Evolutionary conservation across 805 yeast genomes (phyloP), one percentile per base, ranked within the genome.

Genomic region (Metschnikowia bowlesiae): DNA sequence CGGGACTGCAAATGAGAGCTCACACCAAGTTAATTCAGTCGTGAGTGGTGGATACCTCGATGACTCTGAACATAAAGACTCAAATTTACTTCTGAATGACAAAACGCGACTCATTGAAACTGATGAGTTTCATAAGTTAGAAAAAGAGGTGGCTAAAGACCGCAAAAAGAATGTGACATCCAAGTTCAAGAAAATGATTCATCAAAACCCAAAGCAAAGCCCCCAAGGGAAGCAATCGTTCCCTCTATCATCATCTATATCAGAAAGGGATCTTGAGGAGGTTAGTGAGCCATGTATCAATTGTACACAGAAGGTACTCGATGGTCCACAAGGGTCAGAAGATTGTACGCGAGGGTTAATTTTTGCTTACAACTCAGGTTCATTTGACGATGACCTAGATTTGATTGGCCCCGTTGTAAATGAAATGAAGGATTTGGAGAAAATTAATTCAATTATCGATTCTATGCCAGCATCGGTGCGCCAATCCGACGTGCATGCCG

Each of bases 351-450:
- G 81, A 44, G 73, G 78, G 3, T 78, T 83, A 84, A 85, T 81
- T 0, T 72, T 74, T 46, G 86, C 85, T 0, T 84, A 84, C 55
- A 67, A 73, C n/a, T 56, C 73, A 22, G 88, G 87, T 1, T 62
- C 78, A 55, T 82, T 80, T 58, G 86, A 83, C 58, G 87, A 81
- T 52, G 87, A 83, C 55, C 64, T 79, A 8, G 73, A 68, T 26
- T 78, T 82, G 0, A 74, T 75, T 44, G 87, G 87, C 0, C 78
- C 79, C 11, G 76, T 84, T 0, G 75, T 84, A 18, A 79, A 79
- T 52, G 67, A 73, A 48, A 47, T 83, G 9, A 74, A 69, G 10
- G 89, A 84, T 60, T 82, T 84, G 58, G 77, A 78, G 54, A 59
- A 54, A 2, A 73, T 82, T 48, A 83, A 83, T 57, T 62, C 68